Conservation (phyloP, 345 rosid genomes). For the Salix arbutifolia region DNA sequence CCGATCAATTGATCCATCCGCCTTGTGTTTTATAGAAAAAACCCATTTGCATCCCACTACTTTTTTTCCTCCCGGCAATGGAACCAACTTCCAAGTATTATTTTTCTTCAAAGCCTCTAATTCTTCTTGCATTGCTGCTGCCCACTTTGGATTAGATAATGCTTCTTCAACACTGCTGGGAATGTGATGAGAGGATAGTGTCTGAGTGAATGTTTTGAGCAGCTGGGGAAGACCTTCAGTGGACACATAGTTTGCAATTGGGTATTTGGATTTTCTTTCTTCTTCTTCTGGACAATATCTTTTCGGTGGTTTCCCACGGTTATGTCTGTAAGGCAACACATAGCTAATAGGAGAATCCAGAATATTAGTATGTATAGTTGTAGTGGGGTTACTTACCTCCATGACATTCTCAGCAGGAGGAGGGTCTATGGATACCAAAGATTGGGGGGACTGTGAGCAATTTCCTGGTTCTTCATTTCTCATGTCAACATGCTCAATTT, state of each 20-base stretch:
- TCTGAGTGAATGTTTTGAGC: background rate
- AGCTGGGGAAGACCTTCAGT: background rate
- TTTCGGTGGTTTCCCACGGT: background rate
- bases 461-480: too few species aligned
- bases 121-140: too few species aligned
- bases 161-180: background rate
- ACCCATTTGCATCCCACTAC: too few species aligned
- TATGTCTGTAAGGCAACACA: background rate
- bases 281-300: background rate
- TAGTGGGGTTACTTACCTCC: too few species aligned
- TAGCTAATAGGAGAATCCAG: background rate
- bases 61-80: too few species aligned
- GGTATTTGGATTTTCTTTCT: background rate
- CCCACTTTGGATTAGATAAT: background rate
- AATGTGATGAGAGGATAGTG: background rate
- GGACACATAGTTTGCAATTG: background rate
- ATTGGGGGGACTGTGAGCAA: too few species aligned
- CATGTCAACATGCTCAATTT: too few species aligned
- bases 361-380: background rate
- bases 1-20: background rate
- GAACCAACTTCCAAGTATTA: background rate
- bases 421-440: background rate
- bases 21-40: background rate
- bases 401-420: background rate
- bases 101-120: too few species aligned